Conservation (phyloP, 805 yeast species). For the Torulaspora quercuum region DNA sequence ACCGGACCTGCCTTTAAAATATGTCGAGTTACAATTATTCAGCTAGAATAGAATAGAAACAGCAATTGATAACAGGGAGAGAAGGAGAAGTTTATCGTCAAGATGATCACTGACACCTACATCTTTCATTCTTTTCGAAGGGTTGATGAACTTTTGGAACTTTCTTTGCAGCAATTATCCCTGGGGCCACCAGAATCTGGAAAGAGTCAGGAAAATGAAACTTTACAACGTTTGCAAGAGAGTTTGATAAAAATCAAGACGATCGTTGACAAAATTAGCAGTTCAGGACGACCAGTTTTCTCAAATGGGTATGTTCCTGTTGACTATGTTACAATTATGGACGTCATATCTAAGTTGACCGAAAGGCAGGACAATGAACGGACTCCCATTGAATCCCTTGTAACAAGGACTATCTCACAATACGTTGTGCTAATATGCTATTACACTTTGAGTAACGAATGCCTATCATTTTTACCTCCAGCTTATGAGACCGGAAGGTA, state of each 20-base stretch:
- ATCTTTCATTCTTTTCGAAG: conserved; percentile 16
- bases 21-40: no score
- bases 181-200: conserved; percentile 7
- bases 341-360: conserved; percentile 7
- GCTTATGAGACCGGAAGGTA: conserved; percentile 24
- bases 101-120: conserved; percentile 17
- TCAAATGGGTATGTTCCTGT: conserved; percentile 3
- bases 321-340: conserved; percentile 7
- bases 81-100: no score
- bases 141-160: conserved; percentile 16
- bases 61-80: neutral
- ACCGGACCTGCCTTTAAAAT: no score
- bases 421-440: conserved; percentile 26
- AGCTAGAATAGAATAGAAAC: no score
- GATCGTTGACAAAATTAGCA: conserved; percentile 12
- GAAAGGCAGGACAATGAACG: conserved; percentile 3
- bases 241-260: conserved; percentile 16
- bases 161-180: conserved; percentile 13
- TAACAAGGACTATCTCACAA: conserved; percentile 8
- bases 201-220: conserved; percentile 7
- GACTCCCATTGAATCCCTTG: conserved; percentile 8
- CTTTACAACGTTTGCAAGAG: conserved; percentile 17
- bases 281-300: conserved; percentile 5
- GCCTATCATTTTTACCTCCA: conserved; percentile 19
- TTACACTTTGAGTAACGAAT: conserved; percentile 20